These are phyloP conservation scores for Melianthus villosus DNA, from an alignment of 441 rosid genomes.

Conservation along the genomic window DNA sequence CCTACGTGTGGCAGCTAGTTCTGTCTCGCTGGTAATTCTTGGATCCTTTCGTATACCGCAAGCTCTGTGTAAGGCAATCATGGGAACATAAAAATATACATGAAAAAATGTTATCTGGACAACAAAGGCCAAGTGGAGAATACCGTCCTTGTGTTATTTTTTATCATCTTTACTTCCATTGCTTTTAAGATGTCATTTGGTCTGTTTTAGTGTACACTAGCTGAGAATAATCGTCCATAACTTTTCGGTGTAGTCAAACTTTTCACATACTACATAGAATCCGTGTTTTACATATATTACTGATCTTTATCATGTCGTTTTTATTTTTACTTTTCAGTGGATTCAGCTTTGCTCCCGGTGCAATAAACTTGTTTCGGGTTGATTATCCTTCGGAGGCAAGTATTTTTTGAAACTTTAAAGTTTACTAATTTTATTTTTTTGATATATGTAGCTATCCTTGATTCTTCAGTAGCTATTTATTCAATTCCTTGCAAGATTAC, in stretches of 20 bases:
- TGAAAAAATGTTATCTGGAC: not conserved
- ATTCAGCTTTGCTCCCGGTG: constrained; percentile 7
- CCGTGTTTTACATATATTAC: not conserved
- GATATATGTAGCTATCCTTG: too few relatives aligned
- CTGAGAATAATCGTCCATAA: not conserved
- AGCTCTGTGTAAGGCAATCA: not conserved
- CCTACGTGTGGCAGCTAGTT: constrained; percentile 82
- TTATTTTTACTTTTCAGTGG: constrained; percentile 9
- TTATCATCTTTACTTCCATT: too few relatives aligned
- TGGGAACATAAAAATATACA: not conserved
- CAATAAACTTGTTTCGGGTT: constrained; percentile 10
- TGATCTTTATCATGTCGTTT: not conserved
- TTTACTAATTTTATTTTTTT: too few relatives aligned
- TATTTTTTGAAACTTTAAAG: too few relatives aligned
- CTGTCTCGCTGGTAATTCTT: constrained; percentile 43
- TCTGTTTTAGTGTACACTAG: not conserved
- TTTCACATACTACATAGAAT: not conserved
- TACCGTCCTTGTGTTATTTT: too few relatives aligned
- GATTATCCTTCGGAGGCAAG: constrained; percentile 7
- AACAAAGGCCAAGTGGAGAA: too few relatives aligned
- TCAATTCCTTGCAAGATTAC: too few relatives aligned
- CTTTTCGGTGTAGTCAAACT: not conserved
- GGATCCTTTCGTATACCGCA: not conserved
- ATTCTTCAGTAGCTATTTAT: too few relatives aligned
- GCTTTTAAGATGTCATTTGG: too few relatives aligned